phyloP scores from a whole-genome alignment of 163 green algal species.

The Smithsoniella earleae region DNA sequence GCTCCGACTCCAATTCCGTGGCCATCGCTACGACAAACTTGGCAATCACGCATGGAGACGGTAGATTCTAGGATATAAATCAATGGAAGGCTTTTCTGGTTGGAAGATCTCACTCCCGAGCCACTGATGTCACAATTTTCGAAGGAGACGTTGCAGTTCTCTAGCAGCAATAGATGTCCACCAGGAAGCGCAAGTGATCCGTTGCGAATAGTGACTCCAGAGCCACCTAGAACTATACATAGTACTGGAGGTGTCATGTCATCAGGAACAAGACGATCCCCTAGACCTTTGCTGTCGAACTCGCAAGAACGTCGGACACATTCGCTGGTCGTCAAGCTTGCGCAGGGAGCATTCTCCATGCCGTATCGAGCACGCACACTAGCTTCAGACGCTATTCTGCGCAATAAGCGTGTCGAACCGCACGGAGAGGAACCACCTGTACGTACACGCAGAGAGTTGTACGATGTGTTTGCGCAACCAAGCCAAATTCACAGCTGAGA shows the following conservation, averaged over 20 bases:
- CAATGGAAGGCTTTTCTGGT: not conserved
- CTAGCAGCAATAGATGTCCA: constrained; percentile 1
- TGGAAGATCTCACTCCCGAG: not conserved
- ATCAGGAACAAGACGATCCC: not conserved
- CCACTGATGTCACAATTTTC: not conserved
- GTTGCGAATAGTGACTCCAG: constrained; percentile 13
- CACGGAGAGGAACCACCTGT: not conserved
- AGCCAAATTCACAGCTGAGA: not conserved
- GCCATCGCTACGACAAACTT: not conserved
- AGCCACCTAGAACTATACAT: not conserved
- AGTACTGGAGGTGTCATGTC: not conserved
- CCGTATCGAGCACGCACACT: not conserved
- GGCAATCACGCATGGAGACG: not conserved
- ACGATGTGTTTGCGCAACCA: not conserved
- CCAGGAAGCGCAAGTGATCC: not conserved
- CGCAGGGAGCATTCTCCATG: not conserved
- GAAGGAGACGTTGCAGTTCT: not conserved
- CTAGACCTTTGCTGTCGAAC: constrained; percentile 1
- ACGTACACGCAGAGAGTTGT: not conserved
- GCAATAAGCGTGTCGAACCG: not conserved
- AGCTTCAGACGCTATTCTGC: not conserved
- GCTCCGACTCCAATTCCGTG: constrained; percentile 8
- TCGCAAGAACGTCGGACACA: constrained; percentile 3
- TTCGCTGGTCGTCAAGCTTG: not conserved
- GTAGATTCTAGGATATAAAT: not conserved